A percentile compares a stretch with the other conserved stretches of the same genome.
These are phyloP conservation scores for Podospora sp. DNA, from an alignment of 495 filamentous ascomycete genomes.

Conservation along the genomic window DNA sequence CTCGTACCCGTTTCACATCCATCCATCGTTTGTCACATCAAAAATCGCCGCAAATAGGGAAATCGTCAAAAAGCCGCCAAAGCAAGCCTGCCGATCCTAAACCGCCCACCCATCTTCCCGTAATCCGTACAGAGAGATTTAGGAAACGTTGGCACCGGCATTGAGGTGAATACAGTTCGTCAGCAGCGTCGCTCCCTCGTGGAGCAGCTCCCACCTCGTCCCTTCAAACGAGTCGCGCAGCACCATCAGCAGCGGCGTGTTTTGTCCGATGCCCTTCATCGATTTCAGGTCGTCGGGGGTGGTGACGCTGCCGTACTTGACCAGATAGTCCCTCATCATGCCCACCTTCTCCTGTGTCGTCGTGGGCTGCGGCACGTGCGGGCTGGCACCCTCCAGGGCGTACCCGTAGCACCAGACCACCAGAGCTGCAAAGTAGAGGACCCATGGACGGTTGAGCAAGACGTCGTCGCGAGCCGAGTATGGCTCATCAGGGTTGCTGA, in stretches of 20 bases:
- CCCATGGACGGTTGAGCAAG: constrained; percentile 91
- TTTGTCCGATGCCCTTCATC: constrained; percentile 78
- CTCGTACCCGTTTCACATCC: neutral
- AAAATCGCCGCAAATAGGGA: neutral
- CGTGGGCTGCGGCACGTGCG: constrained; percentile 48
- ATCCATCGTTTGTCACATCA: neutral
- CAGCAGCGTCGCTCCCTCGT: constrained; percentile 80
- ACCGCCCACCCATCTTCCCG: neutral
- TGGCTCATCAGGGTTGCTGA: constrained; percentile 35
- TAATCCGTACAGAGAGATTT: neutral
- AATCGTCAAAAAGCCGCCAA: neutral
- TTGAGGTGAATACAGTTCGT: constrained; percentile 71
- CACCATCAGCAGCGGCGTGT: constrained; percentile 79
- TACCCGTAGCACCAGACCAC: constrained; percentile 96
- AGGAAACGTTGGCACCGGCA: constrained; percentile 31
- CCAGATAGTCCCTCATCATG: constrained; percentile 80
- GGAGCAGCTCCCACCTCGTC: constrained; percentile 87
- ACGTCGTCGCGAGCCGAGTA: constrained; percentile 90
- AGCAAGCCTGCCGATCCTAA: constrained; percentile 6
- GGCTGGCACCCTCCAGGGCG: constrained; percentile 80
- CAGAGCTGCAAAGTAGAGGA: constrained; percentile 90
- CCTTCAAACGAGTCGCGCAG: constrained; percentile 78
- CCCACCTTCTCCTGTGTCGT: constrained; percentile 65
- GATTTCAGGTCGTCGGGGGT: constrained; percentile 79
- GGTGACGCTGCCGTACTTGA: constrained; percentile 70